Conservation (phyloP, 169 alveolate species). For the Sarcocystis neurona region DNA sequence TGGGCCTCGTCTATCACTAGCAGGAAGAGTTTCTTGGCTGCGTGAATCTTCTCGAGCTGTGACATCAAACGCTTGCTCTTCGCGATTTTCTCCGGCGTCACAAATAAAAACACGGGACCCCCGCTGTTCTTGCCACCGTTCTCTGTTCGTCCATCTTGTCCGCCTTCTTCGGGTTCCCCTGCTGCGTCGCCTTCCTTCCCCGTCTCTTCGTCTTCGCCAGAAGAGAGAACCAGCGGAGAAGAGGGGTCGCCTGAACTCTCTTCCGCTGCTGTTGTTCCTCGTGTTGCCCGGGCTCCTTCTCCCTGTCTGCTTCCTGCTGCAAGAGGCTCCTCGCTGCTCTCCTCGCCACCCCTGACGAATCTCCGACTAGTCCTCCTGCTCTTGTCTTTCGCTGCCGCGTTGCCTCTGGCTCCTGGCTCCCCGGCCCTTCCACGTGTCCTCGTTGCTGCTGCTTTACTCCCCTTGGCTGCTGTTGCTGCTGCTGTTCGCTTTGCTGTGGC, state of each 20-base stretch:
- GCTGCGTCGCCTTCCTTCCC: too few species aligned
- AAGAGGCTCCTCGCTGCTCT: too few species aligned
- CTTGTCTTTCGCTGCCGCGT: slow-evolving; percentile 47
- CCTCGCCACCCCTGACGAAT: too few species aligned
- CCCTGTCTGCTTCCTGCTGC: too few species aligned
- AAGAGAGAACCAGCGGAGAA: not conserved
- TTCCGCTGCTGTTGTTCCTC: not conserved
- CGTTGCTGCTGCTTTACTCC: slow-evolving; percentile 59
- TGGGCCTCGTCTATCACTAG: slow-evolving; percentile 93
- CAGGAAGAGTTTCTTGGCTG: slow-evolving; percentile 66
- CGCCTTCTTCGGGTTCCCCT: slow-evolving; percentile 11
- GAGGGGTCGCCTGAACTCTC: not conserved
- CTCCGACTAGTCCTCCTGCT: too few species aligned
- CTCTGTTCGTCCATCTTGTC: not conserved
- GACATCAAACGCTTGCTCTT: slow-evolving; percentile 79
- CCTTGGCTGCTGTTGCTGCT: slow-evolving; percentile 41
- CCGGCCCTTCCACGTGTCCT: slow-evolving; percentile 44
- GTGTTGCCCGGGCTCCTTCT: not conserved
- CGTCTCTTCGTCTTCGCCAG: too few species aligned
- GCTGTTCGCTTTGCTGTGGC: slow-evolving; percentile 42
- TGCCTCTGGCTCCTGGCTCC: slow-evolving; percentile 50
- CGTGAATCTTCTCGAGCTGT: slow-evolving; percentile 78
- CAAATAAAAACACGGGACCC: slow-evolving; percentile 75
- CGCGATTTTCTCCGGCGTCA: slow-evolving; percentile 93
- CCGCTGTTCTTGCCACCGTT: too few species aligned